Base-by-base conservation (phyloP, 805 yeast genomes). In the Candida dendrica region DNA sequence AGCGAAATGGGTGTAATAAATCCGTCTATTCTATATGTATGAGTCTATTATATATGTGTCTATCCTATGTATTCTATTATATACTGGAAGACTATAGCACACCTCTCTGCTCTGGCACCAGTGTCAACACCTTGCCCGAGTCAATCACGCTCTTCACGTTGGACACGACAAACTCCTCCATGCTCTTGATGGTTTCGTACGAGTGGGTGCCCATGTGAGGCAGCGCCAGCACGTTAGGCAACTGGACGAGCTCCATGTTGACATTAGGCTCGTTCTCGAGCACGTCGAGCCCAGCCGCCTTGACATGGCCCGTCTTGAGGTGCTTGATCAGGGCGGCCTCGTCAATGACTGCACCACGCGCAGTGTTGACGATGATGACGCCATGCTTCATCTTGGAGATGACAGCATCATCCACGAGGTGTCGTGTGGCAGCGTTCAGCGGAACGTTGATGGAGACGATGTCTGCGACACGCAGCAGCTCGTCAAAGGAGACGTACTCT, bases 151-250 rank as follows among this genome's bases (percentile, higher is more conserved):
- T 60, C 35, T 66, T 64, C 8, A 86, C 77, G 60, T 91, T 93
- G 27, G 72, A 71, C 22, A 85, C 79, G 27, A 82, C 87, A 59
- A 77, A 77, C 51, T 76, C 79, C 64, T 90, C 96, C 96, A 93
- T 86, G 51, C 74, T 74, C 50, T 69, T 65, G 55, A 84, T 76
- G 3, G 95, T 84, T 63, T 88, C 95, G 40, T 64, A 63, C 4
- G 91, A 69, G 58, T 79, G 79, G 0, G 96, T 86, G 22, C 96
- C 97, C 83, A 86, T 79, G 60, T 89, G 97, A 14, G 97, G 97
- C 49, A 85, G 66, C 30, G 85, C 75, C 11, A 84, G 70, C n/a
- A 80, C 86, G 48, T 82, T 81, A 13, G 85, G 84, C 62, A 82
- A 63, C 26, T 67, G 65, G 38, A 73, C 62, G 47, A 84, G 65